A percentile compares a stretch with the other conserved stretches of the same genome.
phyloP scores from a whole-genome alignment of 768 basidiomycete species.

The Lactarius evosmus region DNA sequence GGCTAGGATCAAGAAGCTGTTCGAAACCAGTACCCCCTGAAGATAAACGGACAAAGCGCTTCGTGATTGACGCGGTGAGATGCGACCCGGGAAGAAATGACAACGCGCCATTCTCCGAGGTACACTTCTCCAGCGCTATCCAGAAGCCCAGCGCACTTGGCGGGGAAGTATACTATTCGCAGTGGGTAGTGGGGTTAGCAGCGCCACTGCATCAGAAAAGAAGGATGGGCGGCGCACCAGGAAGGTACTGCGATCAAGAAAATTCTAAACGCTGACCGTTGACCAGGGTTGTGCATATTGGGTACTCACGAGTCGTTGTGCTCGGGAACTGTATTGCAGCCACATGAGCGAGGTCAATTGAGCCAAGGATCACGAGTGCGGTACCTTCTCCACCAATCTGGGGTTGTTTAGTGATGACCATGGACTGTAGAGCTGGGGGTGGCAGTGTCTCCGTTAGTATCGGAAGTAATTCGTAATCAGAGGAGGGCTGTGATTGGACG shows the following conservation, averaged over 20 bases:
- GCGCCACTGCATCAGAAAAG: slow-evolving; percentile 10
- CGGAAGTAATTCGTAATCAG: slow-evolving; percentile 19
- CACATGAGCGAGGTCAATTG: not conserved
- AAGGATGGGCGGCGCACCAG: slow-evolving; percentile 45
- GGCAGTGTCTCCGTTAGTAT: slow-evolving; percentile 11
- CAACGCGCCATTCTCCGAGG: slow-evolving; percentile 75
- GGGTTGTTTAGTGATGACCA: slow-evolving; percentile 95
- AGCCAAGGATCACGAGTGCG: not conserved
- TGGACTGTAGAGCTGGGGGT: slow-evolving; percentile 74
- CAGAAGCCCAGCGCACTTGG: slow-evolving; percentile 93
- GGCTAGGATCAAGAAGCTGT: slow-evolving; percentile 43
- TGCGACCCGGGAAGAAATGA: slow-evolving; percentile 93
- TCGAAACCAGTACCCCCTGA: slow-evolving; percentile 85
- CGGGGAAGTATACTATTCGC: slow-evolving; percentile 81
- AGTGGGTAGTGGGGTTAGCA: slow-evolving; percentile 6
- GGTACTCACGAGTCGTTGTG: slow-evolving; percentile 88
- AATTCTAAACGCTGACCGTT: not conserved
- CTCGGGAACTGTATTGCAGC: slow-evolving; percentile 57
- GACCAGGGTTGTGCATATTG: not conserved
- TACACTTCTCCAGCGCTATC: slow-evolving; percentile 92
- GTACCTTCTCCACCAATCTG: slow-evolving; percentile 90
- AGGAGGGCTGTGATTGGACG: not conserved
- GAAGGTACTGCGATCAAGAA: slow-evolving; percentile 53
- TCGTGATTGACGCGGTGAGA: slow-evolving; percentile 63
- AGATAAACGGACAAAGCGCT: slow-evolving; percentile 80